Base-by-base conservation (phyloP, 164 flowering plant genomes). In the Aristolochia californica region DNA sequence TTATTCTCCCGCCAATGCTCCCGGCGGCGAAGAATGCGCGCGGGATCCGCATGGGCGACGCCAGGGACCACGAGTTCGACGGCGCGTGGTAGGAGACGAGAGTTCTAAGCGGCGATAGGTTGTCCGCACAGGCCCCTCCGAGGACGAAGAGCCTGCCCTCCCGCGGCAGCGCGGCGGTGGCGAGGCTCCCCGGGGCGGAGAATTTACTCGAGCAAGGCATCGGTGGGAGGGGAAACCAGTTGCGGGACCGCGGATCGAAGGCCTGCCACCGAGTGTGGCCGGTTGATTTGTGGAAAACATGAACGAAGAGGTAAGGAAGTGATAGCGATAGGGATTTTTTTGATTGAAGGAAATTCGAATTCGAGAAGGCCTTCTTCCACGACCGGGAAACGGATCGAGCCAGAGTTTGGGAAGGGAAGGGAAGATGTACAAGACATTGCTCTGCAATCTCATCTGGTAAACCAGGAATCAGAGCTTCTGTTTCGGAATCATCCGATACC, bases 231-330 rank as follows among this genome's bases (percentile, higher is more conserved):
- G 69, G 51, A 56, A 72, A 74, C 86, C 86, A 81, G 28, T 75
- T 70, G 62, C 66, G 53, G 20, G 77, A 70, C 20, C 72, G 62
- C 0, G 75, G 83, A 58, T 82, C 83, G 50, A 79, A 62, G n/a
- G 77, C 77, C 20, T 75, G 86, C 78, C 86, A 81, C 59, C 72
- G 83, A 43, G 77, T 57, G 57, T 65, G 62, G 43, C 68, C 66
- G 64, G 80, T 67, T 4, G 76, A 61, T 64, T 58, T 72, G 28
- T 77, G 62, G 66, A 62, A 74, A 4, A 80, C 74, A 38, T 75
- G 69, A 13, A 75, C 70, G 61, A 79, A 77, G 22, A 81, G 56
- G 25, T 68, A 70, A 26, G 87, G 84, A 3, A 63, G 62, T 16
- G 79, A 65, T 8, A 68, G 63, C 0, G 71, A 66, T 0, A 70